Base-by-base conservation (phyloP, 192 early-diverging fungal genomes). In the Ramicandelaber brevisporus region DNA sequence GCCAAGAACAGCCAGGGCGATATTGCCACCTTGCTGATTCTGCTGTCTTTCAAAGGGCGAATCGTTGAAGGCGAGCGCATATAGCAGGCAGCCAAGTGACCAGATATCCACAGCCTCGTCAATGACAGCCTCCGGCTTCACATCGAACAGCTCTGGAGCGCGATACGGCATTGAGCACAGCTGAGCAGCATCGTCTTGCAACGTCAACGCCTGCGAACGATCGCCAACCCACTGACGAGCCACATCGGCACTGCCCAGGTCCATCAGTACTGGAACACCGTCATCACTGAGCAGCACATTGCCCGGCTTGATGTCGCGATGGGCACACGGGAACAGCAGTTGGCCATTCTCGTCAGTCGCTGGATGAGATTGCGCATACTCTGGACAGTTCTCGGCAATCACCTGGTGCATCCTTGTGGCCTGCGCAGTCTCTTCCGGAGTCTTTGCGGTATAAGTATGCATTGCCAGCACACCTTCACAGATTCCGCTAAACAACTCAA, bases 81-180 rank as follows among this genome's bases (percentile, higher is more conserved):
- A 79, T 17, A 75, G 33, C 3, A 66, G 61, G 33, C 72, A 75
- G 3, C 76, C 76, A 6, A 79, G 47, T 2, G 67, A 55, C 76
- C 76, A 79, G n/a, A 79, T 57, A 40, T 79, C 76, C 10, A 70
- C 65, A 26, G 70, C 63, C 41, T 71, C 65, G 33, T 73, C 68
- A 21, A 79, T 31, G 5, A 38, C 41, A 1, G 45, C 36, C 1
- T 48, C 66, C 0, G 60, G 54, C 34, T 71, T 67, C 21, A 79
- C 72, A 48, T 79, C 76, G 48, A 79, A 79, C 15, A 79, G 50
- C 38, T 79, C 76, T 1, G 76, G 76, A 8, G 76, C 72, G 5
- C 76, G 48, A 29, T 75, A 79, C 26, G 72, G 58, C 72, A 75
- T 68, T 1, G 72, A 58, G 30, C 70, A 70, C 30, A 62, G 43